Conservation (phyloP, 73 alveolate species). For the Loxodes magnus region DNA sequence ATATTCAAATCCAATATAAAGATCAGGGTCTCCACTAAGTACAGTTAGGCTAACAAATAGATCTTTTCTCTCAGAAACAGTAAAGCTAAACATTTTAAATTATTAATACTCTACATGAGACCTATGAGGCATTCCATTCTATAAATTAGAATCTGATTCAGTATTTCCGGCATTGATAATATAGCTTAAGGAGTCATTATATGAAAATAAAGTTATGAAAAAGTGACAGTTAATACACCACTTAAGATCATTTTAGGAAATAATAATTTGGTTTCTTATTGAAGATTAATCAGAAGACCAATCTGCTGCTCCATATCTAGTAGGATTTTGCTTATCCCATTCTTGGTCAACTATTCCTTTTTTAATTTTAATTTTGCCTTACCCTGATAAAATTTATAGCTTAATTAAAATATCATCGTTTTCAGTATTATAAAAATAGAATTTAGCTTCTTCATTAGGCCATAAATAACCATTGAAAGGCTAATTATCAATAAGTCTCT, state of each 20-base stretch:
- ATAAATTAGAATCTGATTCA: neutral
- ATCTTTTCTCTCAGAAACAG: neutral
- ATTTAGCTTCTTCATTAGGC: neutral
- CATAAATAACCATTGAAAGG: too few relatives aligned
- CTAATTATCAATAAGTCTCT: too few relatives aligned
- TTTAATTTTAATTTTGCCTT: too few relatives aligned
- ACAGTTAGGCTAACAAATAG: neutral
- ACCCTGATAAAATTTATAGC: too few relatives aligned
- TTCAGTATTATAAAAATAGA: neutral
- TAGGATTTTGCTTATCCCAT: neutral
- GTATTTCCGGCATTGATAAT: neutral
- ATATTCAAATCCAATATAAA: neutral
- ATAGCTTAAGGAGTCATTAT: neutral
- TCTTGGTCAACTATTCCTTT: slow-evolving; percentile 1
- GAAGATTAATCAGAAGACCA: neutral
- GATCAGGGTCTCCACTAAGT: neutral
- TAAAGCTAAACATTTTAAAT: neutral
- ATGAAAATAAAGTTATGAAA: neutral
- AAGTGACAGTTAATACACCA: neutral
- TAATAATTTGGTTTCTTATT: neutral
- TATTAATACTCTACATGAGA: neutral
- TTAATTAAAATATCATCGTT: neutral
- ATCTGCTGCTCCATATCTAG: neutral
- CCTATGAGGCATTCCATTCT: slow-evolving; percentile 3
- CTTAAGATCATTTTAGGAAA: neutral